phyloP scores from a whole-genome alignment of 176 grass and related monocot genomes.

The Chloris gayana region DNA sequence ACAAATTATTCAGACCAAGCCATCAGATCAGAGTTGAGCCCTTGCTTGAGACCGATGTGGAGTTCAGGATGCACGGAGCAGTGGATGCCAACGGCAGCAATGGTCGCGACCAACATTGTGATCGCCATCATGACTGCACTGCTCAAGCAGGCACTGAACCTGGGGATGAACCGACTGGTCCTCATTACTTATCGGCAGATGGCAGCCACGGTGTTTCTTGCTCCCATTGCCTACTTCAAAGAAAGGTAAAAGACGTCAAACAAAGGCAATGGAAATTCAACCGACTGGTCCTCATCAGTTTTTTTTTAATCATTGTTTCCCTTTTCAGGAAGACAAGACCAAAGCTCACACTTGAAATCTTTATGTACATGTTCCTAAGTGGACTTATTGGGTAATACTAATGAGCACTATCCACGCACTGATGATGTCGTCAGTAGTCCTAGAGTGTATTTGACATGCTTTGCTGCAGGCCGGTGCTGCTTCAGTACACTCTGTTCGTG shows the following conservation, averaged over 20 bases:
- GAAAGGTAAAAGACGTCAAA: conserved; percentile 59
- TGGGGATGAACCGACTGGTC: conserved; percentile 62
- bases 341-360: conserved; percentile 55
- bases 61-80: conserved; percentile 40
- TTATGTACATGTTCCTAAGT: conserved; percentile 59
- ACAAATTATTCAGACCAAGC: conserved; percentile 29
- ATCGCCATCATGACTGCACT: conserved; percentile 60
- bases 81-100: conserved; percentile 48
- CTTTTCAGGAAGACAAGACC: conserved; percentile 59
- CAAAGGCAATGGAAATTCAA: not conserved
- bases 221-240: conserved; percentile 62
- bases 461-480: conserved; percentile 64
- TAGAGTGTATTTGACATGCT: not conserved
- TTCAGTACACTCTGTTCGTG: conserved; percentile 82
- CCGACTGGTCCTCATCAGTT: not conserved
- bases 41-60: conserved; percentile 42
- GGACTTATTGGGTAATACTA: conserved; percentile 52
- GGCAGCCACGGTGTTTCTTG: conserved; percentile 55
- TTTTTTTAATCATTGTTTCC: not conserved
- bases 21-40: conserved; percentile 22
- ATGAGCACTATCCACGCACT: not conserved
- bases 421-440: conserved; percentile 7
- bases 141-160: conserved; percentile 58
- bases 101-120: conserved; percentile 50
- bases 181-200: conserved; percentile 68